phyloP scores from a whole-genome alignment of 768 basidiomycete species.

The Serendipita sp. region DNA sequence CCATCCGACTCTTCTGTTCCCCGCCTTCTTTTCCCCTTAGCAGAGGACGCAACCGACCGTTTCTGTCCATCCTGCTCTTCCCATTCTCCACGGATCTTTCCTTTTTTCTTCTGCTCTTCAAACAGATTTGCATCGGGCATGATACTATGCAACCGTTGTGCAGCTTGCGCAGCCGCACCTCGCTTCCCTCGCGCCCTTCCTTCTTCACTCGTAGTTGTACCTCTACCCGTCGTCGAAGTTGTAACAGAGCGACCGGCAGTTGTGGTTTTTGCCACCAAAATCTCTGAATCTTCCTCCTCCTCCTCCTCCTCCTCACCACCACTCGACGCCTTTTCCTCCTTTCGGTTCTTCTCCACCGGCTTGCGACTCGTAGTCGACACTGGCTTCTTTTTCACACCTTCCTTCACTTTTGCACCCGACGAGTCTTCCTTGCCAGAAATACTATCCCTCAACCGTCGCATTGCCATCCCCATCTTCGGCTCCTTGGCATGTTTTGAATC shows the following conservation, averaged over 20 bases:
- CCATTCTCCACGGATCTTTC: slow-evolving; percentile 17
- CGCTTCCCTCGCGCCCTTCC: slow-evolving; percentile 17
- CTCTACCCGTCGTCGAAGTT: background rate
- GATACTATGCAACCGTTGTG: slow-evolving; percentile 31
- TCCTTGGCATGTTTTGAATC: no score
- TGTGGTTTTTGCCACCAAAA: background rate
- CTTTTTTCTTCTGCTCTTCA: slow-evolving; percentile 45
- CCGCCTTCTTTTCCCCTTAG: no score
- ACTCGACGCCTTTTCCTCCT: background rate
- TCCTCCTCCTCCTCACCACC: background rate
- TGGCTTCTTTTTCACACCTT: background rate
- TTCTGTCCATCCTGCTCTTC: slow-evolving; percentile 13
- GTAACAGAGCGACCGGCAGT: background rate
- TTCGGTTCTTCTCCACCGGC: background rate
- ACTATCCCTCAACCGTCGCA: background rate
- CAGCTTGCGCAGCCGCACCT: slow-evolving; percentile 39
- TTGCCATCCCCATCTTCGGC: background rate
- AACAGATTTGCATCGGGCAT: slow-evolving; percentile 67
- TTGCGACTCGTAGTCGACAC: background rate
- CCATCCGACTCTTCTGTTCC: no score
- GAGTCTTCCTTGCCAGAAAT: background rate
- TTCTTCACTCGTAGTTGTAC: background rate
- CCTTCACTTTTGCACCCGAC: background rate
- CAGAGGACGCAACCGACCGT: background rate
- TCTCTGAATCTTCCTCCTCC: background rate